These are phyloP conservation scores for Chiua sp. DNA, from an alignment of 1,284 basidiomycete species.

Conservation along the genomic window DNA sequence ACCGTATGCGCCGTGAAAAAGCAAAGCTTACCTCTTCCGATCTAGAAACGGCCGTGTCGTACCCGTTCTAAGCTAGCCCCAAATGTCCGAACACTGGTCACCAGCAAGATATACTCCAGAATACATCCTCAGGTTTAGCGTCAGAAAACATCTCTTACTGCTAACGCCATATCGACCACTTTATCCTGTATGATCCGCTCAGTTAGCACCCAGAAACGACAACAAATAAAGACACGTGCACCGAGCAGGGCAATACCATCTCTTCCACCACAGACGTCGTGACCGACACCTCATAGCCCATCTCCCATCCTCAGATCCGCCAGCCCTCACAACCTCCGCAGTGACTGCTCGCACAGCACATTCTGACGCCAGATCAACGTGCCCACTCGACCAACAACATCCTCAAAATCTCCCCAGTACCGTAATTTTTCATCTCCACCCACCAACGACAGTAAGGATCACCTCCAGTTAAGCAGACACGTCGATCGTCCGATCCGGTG, in stretches of 20 bases:
- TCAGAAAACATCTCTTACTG: no score
- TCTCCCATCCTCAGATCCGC: conserved; percentile 56
- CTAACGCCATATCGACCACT: no score
- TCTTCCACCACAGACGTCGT: conserved; percentile 45
- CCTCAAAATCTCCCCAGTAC: no score
- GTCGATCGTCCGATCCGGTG: no score
- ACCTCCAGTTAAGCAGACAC: no score
- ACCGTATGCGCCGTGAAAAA: background rate
- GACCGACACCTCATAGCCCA: conserved; percentile 61
- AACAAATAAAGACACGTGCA: conserved; percentile 30
- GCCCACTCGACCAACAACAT: no score
- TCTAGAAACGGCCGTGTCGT: conserved; percentile 45
- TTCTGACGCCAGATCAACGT: no score
- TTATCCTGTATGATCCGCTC: no score
- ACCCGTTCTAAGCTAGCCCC: conserved; percentile 51
- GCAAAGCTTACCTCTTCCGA: conserved; percentile 61
- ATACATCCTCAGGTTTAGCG: background rate
- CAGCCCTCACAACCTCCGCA: conserved; percentile 29
- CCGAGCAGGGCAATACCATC: conserved; percentile 53
- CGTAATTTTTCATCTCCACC: no score
- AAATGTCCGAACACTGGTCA: conserved; percentile 64
- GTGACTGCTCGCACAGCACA: conserved; percentile 8
- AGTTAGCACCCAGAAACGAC: no score
- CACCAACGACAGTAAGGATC: no score
- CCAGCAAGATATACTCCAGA: conserved; percentile 62